Evolutionary conservation across 306 rosid genomes (phyloP).

Genomic region (barrel medic (Medicago truncatula)): DNA sequence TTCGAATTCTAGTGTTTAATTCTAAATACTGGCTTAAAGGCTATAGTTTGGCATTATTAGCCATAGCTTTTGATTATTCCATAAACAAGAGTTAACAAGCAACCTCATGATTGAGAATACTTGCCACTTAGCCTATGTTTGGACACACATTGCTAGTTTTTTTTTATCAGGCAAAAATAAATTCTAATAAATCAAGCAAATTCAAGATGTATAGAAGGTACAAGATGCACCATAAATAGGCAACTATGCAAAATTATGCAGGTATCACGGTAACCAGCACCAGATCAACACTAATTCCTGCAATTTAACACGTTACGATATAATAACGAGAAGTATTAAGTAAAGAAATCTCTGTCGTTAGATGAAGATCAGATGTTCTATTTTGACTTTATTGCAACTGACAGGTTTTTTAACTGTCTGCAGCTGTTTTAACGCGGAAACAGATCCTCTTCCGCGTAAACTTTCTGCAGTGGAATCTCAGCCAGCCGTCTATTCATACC

Average conservation of each 20-base stretch:
- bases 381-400: not conserved
- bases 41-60: slow-evolving; percentile 6
- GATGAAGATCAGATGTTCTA: not conserved
- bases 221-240: no score
- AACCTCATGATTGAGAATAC: not conserved
- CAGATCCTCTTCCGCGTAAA: no score
- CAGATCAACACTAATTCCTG: no score
- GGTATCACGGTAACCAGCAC: no score
- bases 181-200: no score
- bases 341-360: not conserved
- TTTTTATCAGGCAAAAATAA: not conserved
- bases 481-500: no score
- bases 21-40: not conserved
- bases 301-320: no score
- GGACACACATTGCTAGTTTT: no score
- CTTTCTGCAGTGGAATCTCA: no score
- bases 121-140: not conserved
- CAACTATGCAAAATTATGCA: no score
- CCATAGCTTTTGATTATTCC: not conserved
- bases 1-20: not conserved
- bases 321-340: not conserved
- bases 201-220: no score
- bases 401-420: not conserved
- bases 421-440: no score
- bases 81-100: not conserved